These are phyloP conservation scores for Globisporangium polare DNA, from an alignment of 352 stramenopile genomes.

Conservation along the genomic window DNA sequence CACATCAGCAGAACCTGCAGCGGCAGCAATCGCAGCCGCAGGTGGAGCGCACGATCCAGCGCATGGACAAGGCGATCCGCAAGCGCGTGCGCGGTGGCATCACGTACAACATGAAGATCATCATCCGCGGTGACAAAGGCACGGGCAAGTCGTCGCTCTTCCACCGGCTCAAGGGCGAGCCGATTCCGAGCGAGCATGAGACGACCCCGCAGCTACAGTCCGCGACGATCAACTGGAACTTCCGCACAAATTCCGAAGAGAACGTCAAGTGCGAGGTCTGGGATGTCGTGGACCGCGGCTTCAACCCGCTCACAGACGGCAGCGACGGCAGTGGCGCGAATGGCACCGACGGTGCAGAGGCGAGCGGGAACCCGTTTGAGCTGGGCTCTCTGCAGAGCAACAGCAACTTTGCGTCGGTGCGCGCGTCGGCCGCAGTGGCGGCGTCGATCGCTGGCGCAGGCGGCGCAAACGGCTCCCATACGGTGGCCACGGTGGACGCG, in stretches of 20 bases:
- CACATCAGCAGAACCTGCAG: neutral
- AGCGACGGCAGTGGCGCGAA: neutral
- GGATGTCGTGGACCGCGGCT: constrained; percentile 88
- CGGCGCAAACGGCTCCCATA: constrained; percentile 40
- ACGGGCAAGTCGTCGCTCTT: constrained; percentile 89
- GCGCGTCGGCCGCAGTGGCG: constrained; percentile 22
- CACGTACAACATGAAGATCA: constrained; percentile 92
- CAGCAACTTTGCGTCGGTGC: constrained; percentile 16
- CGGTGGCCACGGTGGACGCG: constrained; percentile 74
- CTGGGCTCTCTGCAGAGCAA: constrained; percentile 9
- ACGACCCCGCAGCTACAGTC: constrained; percentile 85
- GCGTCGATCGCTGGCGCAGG: constrained; percentile 13
- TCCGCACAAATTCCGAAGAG: constrained; percentile 61
- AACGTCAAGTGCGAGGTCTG: constrained; percentile 90
- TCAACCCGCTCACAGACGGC: constrained; percentile 26
- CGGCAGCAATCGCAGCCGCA: constrained; percentile 8
- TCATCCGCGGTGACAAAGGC: constrained; percentile 77
- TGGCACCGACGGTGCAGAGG: constrained; percentile 1
- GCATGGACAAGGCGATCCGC: constrained; percentile 81
- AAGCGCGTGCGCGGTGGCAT: constrained; percentile 72
- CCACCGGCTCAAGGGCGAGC: constrained; percentile 74
- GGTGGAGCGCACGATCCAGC: constrained; percentile 66
- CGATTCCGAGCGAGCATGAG: constrained; percentile 62
- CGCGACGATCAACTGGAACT: constrained; percentile 86
- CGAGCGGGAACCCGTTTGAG: constrained; percentile 24